Evolutionary conservation across 2,329 filamentous ascomycete species (phyloP).

Genomic region (Beauveria sp.): DNA sequence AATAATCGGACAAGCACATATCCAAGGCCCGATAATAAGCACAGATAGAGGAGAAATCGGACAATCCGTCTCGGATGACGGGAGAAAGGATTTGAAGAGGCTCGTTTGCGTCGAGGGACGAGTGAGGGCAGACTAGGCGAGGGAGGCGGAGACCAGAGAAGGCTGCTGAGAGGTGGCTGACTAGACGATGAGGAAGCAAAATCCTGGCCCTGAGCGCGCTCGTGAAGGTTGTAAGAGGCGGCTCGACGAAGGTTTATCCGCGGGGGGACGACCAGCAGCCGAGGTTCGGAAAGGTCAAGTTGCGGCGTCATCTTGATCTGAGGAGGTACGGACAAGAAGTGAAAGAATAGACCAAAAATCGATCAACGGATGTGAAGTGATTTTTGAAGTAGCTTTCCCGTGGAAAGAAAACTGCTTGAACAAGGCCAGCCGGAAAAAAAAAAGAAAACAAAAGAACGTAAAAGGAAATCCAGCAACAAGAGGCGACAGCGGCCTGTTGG

Average conservation of each 20-base stretch:
- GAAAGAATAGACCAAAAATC: conserved; percentile 13
- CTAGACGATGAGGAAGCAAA: conserved; percentile 53
- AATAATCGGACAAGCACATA: conserved; percentile 35
- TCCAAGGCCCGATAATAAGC: conserved; percentile 40
- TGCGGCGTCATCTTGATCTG: conserved; percentile 34
- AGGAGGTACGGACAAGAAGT: conserved; percentile 15
- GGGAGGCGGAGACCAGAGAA: conserved; percentile 59
- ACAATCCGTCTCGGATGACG: conserved; percentile 51
- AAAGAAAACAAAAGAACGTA: background rate
- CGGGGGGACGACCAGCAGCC: conserved; percentile 46
- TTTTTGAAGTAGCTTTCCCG: background rate
- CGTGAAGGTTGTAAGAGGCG: conserved; percentile 47
- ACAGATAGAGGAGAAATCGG: conserved; percentile 46
- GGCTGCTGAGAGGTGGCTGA: conserved; percentile 58
- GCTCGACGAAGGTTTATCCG: conserved; percentile 52
- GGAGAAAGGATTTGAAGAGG: conserved; percentile 36
- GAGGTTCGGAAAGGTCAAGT: conserved; percentile 39
- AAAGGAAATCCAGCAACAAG: conserved; percentile 20
- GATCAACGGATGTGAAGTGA: background rate
- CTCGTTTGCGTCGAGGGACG: conserved; percentile 57
- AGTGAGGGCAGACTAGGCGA: conserved; percentile 65
- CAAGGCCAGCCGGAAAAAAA: background rate
- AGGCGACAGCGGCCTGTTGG: background rate
- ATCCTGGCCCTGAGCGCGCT: conserved; percentile 32
- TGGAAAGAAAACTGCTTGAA: background rate